Evolutionary conservation across 768 basidiomycete species (phyloP), one percentile per base, ranked within the genome.

Genomic region (Hypsizygus marmoreus): DNA sequence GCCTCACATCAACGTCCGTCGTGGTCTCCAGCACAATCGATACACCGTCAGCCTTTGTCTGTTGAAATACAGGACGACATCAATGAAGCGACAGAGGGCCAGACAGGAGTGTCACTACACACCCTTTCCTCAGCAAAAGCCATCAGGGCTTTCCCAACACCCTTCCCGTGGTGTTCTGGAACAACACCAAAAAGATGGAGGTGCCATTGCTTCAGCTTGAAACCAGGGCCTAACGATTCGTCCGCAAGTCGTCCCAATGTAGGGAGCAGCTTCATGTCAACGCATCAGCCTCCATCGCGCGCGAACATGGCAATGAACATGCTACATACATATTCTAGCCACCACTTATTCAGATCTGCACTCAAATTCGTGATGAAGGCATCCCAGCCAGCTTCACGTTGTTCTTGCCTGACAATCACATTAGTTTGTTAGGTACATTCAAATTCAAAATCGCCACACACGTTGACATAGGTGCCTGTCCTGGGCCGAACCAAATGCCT

Each of bases 381-480:
- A 19, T 65, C 54, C 64, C 66, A 65, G 7, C 62, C 63, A n/a
- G 53, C 53, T 4, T 51, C 59, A 16, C 61, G 56, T 50, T 62
- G 52, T 43, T 63, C 63, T 33, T 59, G 53, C 33, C 47, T 49
- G 17, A 17, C 17, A 17, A 12, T 6, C 7, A 19, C 13, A 6
- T 22, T 35, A 11, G 16, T 19, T 24, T 12, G 14, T 26, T 13
- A 17, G 8, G 34, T 16, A 17, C 16, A 17, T 16, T 3, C 4
- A 22, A 39, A 12, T 17, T 12, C 6, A 12, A 26, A 31, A 37
- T 22, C 11, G 10, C 3, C 11, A 42, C 51, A n/a, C 46, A 55
- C 51, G 49, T 49, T 16, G 49, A 29, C 19, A 56, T 26, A 11
- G 36, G 33, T 11, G 30, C 46, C 42, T 41, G 36, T 14, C 58